phyloP scores from a whole-genome alignment of 805 yeast genomes.

The Ogataea polymorpha region DNA sequence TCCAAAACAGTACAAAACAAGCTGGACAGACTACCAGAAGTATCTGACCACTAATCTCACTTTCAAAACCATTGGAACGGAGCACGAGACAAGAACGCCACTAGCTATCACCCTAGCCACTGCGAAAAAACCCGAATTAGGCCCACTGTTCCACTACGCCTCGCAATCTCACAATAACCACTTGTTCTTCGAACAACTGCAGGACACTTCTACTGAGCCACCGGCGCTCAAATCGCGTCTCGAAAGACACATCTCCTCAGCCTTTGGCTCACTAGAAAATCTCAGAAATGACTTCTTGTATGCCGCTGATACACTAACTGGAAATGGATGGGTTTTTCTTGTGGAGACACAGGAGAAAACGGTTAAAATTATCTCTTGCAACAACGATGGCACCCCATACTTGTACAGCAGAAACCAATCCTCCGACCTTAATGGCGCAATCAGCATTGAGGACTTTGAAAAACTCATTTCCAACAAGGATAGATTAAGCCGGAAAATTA shows the following conservation, averaged over 20 bases:
- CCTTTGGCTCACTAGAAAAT: constrained; percentile 45
- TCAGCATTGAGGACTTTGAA: constrained; percentile 52
- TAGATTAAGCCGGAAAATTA: constrained; percentile 31
- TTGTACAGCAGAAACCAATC: constrained; percentile 65
- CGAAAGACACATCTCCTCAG: constrained; percentile 33
- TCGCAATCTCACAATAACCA: constrained; percentile 93
- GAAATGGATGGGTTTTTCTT: constrained; percentile 74
- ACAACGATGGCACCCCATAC: constrained; percentile 79
- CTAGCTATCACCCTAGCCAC: constrained; percentile 66
- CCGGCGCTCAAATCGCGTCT: constrained; percentile 27
- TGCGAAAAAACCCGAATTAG: constrained; percentile 61
- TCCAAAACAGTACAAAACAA: constrained; percentile 60
- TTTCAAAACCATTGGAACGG: constrained; percentile 70
- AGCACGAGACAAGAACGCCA: constrained; percentile 72
- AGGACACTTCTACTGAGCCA: constrained; percentile 18
- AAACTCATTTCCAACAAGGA: constrained; percentile 38
- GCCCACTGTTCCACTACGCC: constrained; percentile 79
- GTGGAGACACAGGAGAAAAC: constrained; percentile 64
- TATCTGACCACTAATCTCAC: constrained; percentile 58
- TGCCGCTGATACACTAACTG: constrained; percentile 51
- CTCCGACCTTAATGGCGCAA: constrained; percentile 73
- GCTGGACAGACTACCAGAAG: constrained; percentile 82
- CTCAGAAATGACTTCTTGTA: constrained; percentile 48
- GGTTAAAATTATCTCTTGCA: constrained; percentile 50
- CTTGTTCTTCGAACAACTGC: constrained; percentile 69